Evolutionary conservation across 2,329 filamentous ascomycete genomes (phyloP).

Genomic region (Raffaelea ambrosiae): DNA sequence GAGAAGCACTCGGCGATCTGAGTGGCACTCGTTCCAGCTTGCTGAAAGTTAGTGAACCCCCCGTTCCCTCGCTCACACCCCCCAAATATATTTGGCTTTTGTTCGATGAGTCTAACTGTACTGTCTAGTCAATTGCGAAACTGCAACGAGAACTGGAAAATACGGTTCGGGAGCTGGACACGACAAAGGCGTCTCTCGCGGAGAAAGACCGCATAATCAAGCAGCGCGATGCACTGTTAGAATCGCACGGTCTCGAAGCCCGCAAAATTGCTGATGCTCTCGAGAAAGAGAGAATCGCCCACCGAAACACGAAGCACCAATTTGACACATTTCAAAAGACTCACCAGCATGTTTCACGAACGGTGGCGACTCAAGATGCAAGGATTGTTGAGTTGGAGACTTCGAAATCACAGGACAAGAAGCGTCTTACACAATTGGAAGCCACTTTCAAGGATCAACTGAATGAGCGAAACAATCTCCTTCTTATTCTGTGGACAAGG

Average conservation of each 20-base stretch:
- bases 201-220: constrained; percentile 89
- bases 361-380: constrained; percentile 74
- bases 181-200: constrained; percentile 65
- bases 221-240: constrained; percentile 79
- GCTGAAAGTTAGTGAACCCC: constrained; percentile 62
- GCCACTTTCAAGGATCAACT: constrained; percentile 78
- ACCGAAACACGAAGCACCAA: constrained; percentile 77
- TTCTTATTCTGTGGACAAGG: constrained; percentile 84
- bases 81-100: no score
- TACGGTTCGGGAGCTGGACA: constrained; percentile 73
- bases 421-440: constrained; percentile 68
- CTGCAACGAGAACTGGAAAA: constrained; percentile 82
- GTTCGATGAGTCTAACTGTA: no score
- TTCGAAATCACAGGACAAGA: constrained; percentile 68
- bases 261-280: constrained; percentile 78
- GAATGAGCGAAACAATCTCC: constrained; percentile 77
- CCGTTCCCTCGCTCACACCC: no score
- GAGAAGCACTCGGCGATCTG: constrained; percentile 79
- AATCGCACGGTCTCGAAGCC: constrained; percentile 79
- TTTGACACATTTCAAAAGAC: constrained; percentile 85
- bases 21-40: constrained; percentile 79
- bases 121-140: constrained; percentile 76
- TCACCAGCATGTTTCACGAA: constrained; percentile 78
- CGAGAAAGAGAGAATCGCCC: constrained; percentile 79
- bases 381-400: constrained; percentile 80